phyloP scores from a whole-genome alignment of 768 basidiomycete genomes.

The Termitomyces sp. region DNA sequence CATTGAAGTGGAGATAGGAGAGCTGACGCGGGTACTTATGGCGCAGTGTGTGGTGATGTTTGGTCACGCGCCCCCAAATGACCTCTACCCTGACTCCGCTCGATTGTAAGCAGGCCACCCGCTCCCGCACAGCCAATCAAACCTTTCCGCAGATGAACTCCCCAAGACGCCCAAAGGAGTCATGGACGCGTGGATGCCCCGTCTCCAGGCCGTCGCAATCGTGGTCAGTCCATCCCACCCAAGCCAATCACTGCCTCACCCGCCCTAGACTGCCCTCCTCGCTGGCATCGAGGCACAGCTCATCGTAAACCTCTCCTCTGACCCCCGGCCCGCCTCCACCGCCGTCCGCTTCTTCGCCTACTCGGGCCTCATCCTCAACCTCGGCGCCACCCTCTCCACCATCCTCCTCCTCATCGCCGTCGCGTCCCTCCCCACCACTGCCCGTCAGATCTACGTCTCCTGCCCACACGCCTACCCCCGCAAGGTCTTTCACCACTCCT shows the following conservation, averaged over 20 bases:
- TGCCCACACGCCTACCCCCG: conserved; percentile 15
- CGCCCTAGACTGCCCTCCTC: conserved; percentile 14
- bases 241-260: too few relatives aligned
- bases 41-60: conserved; percentile 13
- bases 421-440: conserved; percentile 16
- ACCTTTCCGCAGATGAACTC: conserved; percentile 10
- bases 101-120: background rate
- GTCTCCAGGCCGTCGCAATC: conserved; percentile 16
- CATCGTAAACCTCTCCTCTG: conserved; percentile 8
- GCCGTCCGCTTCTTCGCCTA: conserved; percentile 16
- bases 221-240: conserved; percentile 6
- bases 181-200: conserved; percentile 17
- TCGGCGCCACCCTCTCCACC: conserved; percentile 17
- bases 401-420: conserved; percentile 18
- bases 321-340: conserved; percentile 4
- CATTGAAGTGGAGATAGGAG: conserved; percentile 31
- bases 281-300: conserved; percentile 16
- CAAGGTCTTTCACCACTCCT: conserved; percentile 9
- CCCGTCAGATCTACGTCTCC: conserved; percentile 16
- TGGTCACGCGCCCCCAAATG: conserved; percentile 4
- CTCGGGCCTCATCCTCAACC: conserved; percentile 16
- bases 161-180: conserved; percentile 5
- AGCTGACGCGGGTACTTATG: conserved; percentile 8
- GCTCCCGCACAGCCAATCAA: background rate
- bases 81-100: conserved; percentile 1